Evolutionary conservation across 2,329 filamentous ascomycete genomes (phyloP).

Genomic region (Pezicula rhizophila): DNA sequence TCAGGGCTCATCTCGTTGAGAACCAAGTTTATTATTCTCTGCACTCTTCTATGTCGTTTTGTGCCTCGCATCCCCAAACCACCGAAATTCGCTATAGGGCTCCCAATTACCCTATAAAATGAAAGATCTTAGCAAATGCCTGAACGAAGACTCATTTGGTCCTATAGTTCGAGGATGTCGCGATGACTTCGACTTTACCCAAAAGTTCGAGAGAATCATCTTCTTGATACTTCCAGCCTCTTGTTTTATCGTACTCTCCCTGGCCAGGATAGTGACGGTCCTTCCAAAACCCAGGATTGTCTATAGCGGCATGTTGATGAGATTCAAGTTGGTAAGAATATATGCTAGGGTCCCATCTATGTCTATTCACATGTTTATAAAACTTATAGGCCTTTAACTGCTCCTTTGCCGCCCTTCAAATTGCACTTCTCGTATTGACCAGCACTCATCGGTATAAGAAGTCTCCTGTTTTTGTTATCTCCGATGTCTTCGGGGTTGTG

Average conservation of each 20-base stretch:
- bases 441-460: not conserved
- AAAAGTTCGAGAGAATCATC: conserved; percentile 1
- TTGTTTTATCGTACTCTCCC: not conserved
- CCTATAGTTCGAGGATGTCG: not conserved
- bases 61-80: no score
- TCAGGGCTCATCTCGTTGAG: no score
- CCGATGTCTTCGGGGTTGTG: not conserved
- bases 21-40: no score
- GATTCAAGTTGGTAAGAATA: not conserved
- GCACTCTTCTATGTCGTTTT: no score
- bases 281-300: not conserved
- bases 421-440: not conserved
- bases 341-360: not conserved
- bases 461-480: not conserved
- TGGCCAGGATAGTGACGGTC: not conserved
- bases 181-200: conserved; percentile 5
- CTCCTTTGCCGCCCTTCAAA: not conserved
- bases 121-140: no score
- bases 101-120: no score
- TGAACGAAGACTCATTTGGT: conserved; percentile 10
- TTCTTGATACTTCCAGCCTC: not conserved
- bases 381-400: not conserved
- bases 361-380: not conserved
- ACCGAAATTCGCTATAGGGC: no score
- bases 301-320: no score